phyloP scores from a whole-genome alignment of 1,139 yeast species.

The Blastobotrys elegans region DNA sequence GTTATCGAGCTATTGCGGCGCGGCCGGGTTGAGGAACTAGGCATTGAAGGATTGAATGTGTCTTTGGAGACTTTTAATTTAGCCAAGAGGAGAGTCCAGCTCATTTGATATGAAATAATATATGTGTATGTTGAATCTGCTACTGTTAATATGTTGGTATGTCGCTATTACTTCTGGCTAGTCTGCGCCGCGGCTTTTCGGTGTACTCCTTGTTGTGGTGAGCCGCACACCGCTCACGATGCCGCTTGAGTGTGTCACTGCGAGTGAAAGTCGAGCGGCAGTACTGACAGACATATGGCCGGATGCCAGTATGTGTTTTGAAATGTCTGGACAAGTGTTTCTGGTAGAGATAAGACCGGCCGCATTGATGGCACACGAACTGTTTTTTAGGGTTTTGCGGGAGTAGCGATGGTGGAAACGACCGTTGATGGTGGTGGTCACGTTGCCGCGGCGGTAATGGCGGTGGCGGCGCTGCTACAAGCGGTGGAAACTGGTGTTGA shows the following conservation, averaged over 20 bases:
- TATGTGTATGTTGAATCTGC: too few species aligned
- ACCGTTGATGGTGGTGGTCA: background rate
- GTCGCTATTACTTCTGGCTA: background rate
- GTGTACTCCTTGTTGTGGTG: background rate
- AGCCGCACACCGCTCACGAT: slow-evolving; percentile 7
- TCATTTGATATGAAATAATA: too few species aligned
- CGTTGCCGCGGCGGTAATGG: too few species aligned
- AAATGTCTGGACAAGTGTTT: slow-evolving; percentile 11
- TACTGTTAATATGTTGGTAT: background rate
- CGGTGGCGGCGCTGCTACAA: background rate
- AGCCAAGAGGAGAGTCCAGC: background rate
- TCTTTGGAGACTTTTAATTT: background rate
- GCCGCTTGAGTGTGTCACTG: slow-evolving; percentile 12
- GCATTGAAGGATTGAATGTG: background rate
- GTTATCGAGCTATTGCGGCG: background rate
- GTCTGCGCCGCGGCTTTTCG: background rate
- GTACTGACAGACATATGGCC: slow-evolving; percentile 6
- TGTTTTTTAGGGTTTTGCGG: background rate
- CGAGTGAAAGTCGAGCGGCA: slow-evolving; percentile 10
- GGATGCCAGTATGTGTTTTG: slow-evolving; percentile 10
- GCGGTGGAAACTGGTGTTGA: background rate
- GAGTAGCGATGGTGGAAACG: background rate
- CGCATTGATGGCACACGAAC: slow-evolving; percentile 3
- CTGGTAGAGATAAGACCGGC: slow-evolving; percentile 1
- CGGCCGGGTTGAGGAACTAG: background rate